A percentile compares a stretch with the other conserved stretches of the same genome.
phyloP scores from a whole-genome alignment of 805 yeast genomes.

The Teunomyces aglyptinius region DNA sequence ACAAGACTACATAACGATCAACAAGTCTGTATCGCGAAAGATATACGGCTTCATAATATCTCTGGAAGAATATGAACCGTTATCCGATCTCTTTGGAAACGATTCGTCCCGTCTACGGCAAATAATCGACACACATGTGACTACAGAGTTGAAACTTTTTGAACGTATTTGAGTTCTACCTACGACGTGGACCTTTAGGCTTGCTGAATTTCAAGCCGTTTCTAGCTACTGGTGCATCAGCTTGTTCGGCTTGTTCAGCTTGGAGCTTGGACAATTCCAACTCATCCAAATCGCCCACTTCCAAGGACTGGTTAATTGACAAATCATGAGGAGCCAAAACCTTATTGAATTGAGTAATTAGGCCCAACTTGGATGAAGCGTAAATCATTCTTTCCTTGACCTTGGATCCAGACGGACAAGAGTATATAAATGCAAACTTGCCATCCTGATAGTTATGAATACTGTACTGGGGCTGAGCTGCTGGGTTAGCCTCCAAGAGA shows the following conservation, averaged over 20 bases:
- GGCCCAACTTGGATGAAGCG: conserved; percentile 74
- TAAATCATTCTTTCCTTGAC: conserved; percentile 91
- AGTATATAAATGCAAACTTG: conserved; percentile 62
- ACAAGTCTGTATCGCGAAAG: conserved; percentile 59
- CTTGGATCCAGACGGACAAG: conserved; percentile 88
- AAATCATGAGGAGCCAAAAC: conserved; percentile 26
- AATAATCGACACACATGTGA: conserved; percentile 25
- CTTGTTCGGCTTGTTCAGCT: conserved; percentile 12
- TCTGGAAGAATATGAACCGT: background rate
- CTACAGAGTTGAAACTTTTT: conserved; percentile 15
- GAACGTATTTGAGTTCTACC: conserved; percentile 16
- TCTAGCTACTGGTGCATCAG: conserved; percentile 7
- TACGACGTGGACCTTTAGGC: conserved; percentile 70
- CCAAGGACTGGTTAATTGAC: conserved; percentile 48
- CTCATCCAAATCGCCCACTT: conserved; percentile 73
- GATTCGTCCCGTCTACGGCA: conserved; percentile 15
- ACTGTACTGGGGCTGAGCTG: conserved; percentile 55
- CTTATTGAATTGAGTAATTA: conserved; percentile 49
- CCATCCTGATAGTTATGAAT: conserved; percentile 44
- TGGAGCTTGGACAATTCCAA: conserved; percentile 53
- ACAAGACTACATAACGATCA: conserved; percentile 54
- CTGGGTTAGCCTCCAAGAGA: conserved; percentile 21
- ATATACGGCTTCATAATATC: conserved; percentile 43
- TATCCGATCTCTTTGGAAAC: conserved; percentile 16
- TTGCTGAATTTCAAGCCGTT: conserved; percentile 43